Base-by-base conservation (phyloP, 1,284 basidiomycete genomes). In the Cryptococcus maquisensis region DNA sequence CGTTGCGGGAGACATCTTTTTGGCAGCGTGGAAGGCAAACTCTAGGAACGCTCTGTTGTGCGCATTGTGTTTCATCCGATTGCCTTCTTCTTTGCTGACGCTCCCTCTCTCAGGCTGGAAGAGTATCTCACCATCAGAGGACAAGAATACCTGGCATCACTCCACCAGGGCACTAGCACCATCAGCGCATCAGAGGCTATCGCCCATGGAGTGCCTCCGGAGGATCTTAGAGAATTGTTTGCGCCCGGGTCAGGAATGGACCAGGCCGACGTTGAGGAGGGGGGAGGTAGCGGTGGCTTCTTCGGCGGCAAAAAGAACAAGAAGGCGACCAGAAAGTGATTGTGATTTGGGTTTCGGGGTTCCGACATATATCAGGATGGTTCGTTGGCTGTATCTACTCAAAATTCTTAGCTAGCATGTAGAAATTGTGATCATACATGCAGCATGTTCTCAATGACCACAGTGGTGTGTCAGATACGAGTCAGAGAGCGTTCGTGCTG, bases 21-120 rank as follows among this genome's bases (percentile, higher is more conserved):
- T 91, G 35, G 68, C 90, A 79, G 47, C 77, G 76, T 95, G 81
- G 81, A 93, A 91, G 72, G 84, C 90, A n/a, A 97, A 96, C 75
- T 88, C 84, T 42, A 81, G 93, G 60, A 96, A 96, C 68, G 91
- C 89, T 3, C 67, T 72, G 49, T 49, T 74, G 70, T 74, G 46
- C 36, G 47, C 23, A 13, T 36, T 9, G 32, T 21, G 4, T 16
- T 18, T 6, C 4, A 32, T 32, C 3, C 4, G 20, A 12, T 13
- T 40, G 45, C 44, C 23, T n/a, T 21, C 2, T 20, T n/a, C n/a
- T n/a, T n/a, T 42, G 28, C 53, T 36, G 26, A 45, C 28, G 18
- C 18, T 42, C 16, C 5, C 28, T 18, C 10, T 37, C 23, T n/a
- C 56, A 73, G 72, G 4, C 64, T 77, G 16, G 75, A 77, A 54